Base-by-base conservation (phyloP, 2,329 filamentous ascomycete genomes). In the Diaporthe citri region DNA sequence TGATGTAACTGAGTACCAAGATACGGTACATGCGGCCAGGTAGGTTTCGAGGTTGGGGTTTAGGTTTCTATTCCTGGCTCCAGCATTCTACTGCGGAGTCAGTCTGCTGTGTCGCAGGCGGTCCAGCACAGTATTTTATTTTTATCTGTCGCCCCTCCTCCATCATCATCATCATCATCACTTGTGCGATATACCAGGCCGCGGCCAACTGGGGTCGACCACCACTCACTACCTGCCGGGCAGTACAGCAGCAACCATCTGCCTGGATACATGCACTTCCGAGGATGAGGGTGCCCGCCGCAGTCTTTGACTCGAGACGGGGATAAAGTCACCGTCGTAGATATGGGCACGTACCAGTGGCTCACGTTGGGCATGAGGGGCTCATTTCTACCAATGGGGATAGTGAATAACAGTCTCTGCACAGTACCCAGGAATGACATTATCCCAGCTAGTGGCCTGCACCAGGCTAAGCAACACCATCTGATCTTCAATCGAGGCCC, bases 51-150 rank as follows among this genome's bases (percentile, higher is more conserved):
- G 31, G 6, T 28, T 69, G 48, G 64, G 34, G 34, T 39, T 52
- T 31, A 8, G n/a, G 64, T 69, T 69, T 69, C 64, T 69, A 69
- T 69, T 69, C 64, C 64, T 69, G 64, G 36, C 48, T 9, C 34
- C 15, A 22, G 34, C 41, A 55, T 39, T 52, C 34, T 22, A 17
- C 10, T 48, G 43, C 51, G 31, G 46, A 48, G 43, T 20, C 20
- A 48, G 43, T 48, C n/a, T 55, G 52, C n/a, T 31, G 52, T 31
- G 52, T 55, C 5, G 25, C 25, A 55, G 12, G n/a, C 52, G 10
- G 31, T 31, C 52, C 7, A 31, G 15, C 15, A 6, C 52, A 15
- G 15, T 20, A 17, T 6, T 22, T 46, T 62, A 62, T 62, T 62
- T 62, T 46, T 62, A 62, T 46, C 36, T 20, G 15, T 43, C 7